A percentile compares a stretch with the other conserved stretches of the same genome.
Conservation (phyloP, 352 stramenopile species). For the Globisporangium parvum region DNA sequence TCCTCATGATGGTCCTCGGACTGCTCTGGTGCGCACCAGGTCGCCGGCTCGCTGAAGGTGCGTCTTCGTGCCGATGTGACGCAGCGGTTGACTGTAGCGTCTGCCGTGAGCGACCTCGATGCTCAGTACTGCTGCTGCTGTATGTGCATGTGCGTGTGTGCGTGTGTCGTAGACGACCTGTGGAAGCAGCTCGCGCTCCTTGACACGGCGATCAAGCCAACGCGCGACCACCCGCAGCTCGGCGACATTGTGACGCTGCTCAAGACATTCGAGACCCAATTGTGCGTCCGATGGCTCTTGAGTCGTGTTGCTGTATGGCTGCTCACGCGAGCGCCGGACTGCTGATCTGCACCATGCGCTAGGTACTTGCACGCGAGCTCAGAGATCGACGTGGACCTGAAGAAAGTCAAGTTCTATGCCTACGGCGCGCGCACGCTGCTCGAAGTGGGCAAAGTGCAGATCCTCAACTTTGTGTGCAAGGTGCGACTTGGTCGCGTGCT, state of each 20-base stretch:
- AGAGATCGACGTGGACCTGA: constrained; percentile 67
- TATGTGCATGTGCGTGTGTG: too few relatives aligned
- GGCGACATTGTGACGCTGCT: constrained; percentile 63
- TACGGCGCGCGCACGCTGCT: constrained; percentile 61
- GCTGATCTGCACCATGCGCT: too few relatives aligned
- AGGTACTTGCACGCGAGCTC: constrained; percentile 68
- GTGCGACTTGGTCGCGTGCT: constrained; percentile 17
- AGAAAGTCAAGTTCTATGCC: constrained; percentile 71
- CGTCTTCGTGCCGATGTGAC: not conserved
- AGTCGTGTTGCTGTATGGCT: too few relatives aligned
- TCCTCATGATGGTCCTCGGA: constrained; percentile 79
- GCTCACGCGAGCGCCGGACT: too few relatives aligned
- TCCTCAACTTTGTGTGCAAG: constrained; percentile 87
- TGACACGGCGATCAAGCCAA: constrained; percentile 52
- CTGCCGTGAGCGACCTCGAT: not conserved
- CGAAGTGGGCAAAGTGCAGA: constrained; percentile 83
- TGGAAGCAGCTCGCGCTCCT: constrained; percentile 72
- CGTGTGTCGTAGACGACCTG: constrained; percentile 48
- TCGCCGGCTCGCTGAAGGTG: constrained; percentile 68
- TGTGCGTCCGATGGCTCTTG: constrained; percentile 32
- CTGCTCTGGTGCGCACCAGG: constrained; percentile 72
- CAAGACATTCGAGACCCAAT: constrained; percentile 76
- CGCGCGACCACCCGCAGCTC: constrained; percentile 57
- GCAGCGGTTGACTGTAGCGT: too few relatives aligned
- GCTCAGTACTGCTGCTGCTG: not conserved